A percentile compares a stretch with the other conserved stretches of the same genome.
phyloP scores from a whole-genome alignment of 2,329 filamentous ascomycete genomes.

The Zymoseptoria tritici region DNA sequence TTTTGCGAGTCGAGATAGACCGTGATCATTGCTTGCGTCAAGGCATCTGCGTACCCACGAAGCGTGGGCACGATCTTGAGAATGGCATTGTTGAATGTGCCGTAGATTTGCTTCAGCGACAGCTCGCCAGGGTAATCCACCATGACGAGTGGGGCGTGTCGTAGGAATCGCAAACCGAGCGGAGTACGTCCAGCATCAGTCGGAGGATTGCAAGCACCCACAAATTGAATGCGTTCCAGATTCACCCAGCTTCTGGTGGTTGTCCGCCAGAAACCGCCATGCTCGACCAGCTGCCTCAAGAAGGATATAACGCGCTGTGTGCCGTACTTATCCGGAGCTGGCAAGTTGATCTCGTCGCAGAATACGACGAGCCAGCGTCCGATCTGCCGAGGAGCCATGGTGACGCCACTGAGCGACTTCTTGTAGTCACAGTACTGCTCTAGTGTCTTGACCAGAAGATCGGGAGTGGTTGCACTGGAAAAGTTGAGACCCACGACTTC shows the following conservation, averaged over 20 bases:
- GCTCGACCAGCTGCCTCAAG: conserved; percentile 91
- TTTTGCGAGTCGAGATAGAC: conserved; percentile 93
- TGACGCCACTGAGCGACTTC: conserved; percentile 93
- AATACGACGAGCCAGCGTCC: conserved; percentile 97
- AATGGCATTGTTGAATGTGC: conserved; percentile 92
- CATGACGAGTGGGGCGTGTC: conserved; percentile 98
- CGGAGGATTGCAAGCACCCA: conserved; percentile 95
- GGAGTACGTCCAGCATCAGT: conserved; percentile 95
- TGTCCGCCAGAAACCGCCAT: conserved; percentile 98
- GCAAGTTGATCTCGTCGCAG: conserved; percentile 98
- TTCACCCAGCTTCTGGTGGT: conserved; percentile 97
- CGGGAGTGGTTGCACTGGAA: conserved; percentile 94
- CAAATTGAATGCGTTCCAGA: conserved; percentile 95
- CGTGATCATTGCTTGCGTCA: conserved; percentile 96
- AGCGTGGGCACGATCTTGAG: conserved; percentile 94
- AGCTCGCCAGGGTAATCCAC: conserved; percentile 96
- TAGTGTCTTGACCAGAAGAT: conserved; percentile 96
- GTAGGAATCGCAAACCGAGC: conserved; percentile 84
- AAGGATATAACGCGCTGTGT: conserved; percentile 97
- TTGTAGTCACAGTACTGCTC: conserved; percentile 99
- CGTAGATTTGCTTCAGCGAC: conserved; percentile 94
- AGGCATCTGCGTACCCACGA: conserved; percentile 86
- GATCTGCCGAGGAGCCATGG: conserved; percentile 92
- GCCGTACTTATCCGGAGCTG: conserved; percentile 92
- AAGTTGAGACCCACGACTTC: conserved; percentile 99